These are phyloP conservation scores for Epichloe aotearoae DNA, from an alignment of 2,329 filamentous ascomycete genomes.

Conservation along the genomic window DNA sequence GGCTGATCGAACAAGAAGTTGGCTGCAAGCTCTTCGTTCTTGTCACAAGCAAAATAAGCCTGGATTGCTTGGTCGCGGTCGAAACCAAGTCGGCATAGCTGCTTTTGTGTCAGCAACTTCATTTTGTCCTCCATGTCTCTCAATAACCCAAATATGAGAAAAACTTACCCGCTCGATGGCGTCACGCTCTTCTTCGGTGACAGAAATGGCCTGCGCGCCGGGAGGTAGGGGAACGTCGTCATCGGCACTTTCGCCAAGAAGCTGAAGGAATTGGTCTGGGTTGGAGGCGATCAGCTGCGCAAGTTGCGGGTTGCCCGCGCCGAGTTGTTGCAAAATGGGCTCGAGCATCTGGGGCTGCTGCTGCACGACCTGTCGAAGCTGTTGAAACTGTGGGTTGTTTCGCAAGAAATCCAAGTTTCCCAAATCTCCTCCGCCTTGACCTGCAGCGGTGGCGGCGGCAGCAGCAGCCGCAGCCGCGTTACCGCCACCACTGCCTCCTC, in stretches of 20 bases:
- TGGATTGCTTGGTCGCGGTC: slow-evolving; percentile 88
- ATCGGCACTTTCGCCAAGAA: slow-evolving; percentile 78
- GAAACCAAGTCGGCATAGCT: slow-evolving; percentile 90
- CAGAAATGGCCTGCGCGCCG: slow-evolving; percentile 75
- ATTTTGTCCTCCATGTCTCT: background rate
- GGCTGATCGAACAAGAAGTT: slow-evolving; percentile 98
- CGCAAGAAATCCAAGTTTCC: slow-evolving; percentile 87
- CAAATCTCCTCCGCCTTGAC: slow-evolving; percentile 38
- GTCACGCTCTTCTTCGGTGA: slow-evolving; percentile 92
- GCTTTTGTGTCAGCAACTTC: background rate
- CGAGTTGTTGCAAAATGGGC: slow-evolving; percentile 92
- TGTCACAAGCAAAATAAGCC: slow-evolving; percentile 98
- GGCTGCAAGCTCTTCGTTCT: slow-evolving; percentile 95
- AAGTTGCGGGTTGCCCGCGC: slow-evolving; percentile 85
- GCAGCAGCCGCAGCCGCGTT: slow-evolving; percentile 29
- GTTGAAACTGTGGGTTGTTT: slow-evolving; percentile 94
- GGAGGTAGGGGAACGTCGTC: slow-evolving; percentile 76
- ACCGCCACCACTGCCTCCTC: slow-evolving; percentile 28
- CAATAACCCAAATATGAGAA: background rate
- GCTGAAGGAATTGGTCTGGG: slow-evolving; percentile 81
- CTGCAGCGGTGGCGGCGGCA: slow-evolving; percentile 37
- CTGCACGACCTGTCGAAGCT: slow-evolving; percentile 91
- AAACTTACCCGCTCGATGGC: slow-evolving; percentile 77
- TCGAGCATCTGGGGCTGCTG: slow-evolving; percentile 98
- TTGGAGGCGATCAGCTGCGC: slow-evolving; percentile 85